Base-by-base conservation (phyloP, 192 early-diverging fungal genomes). In the Coemansia sp. region DNA sequence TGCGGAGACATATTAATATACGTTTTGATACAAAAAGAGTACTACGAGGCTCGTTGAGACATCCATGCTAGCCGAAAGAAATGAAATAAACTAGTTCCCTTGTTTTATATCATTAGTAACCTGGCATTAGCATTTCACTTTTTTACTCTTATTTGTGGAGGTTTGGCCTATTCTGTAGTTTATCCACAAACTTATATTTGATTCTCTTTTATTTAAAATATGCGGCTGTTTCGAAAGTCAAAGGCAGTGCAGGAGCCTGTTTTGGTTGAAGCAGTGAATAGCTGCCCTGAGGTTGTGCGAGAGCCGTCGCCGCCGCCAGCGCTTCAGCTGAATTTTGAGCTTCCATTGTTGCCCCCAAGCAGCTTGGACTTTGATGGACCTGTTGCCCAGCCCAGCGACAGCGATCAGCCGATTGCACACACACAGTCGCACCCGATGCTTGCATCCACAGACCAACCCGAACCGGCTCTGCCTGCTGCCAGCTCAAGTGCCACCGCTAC, bases 211-310 rank as follows among this genome's bases (percentile, higher is more conserved):
- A 11, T 11, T 48, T 48, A 2, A 32, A 25, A 24, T 19, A 79
- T 80, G 77, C 61, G 77, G 43, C 62, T 80, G 19, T 80, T 80
- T 50, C 77, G 77, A 43, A 80, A 80, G 39, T 65, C 64, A 35
- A 80, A 80, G 47, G 32, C 60, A 12, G 64, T 54, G 27, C 67
- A 38, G 2, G 67, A 70, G 19, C 54, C 64, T 1, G 52, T 25
- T 19, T 37, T 38, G 15, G 27, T 22, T 5, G 62, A 45, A 10
- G 51, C 45, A 3, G 17, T 47, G 4, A 27, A 29, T 5, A 24
- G n/a, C 9, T 38, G 15, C 5, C 9, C 4, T 19, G 54, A 65
- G 19, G 24, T 59, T 2, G 10, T n/a, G 57, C 35, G 52, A 27
- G 57, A 52, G 29, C 57, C 64, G 3, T 32, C 52, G 10, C 47